These are phyloP conservation scores for Galeopsis tetrahit DNA, from an alignment of 257 asterid genomes.

Conservation along the genomic window DNA sequence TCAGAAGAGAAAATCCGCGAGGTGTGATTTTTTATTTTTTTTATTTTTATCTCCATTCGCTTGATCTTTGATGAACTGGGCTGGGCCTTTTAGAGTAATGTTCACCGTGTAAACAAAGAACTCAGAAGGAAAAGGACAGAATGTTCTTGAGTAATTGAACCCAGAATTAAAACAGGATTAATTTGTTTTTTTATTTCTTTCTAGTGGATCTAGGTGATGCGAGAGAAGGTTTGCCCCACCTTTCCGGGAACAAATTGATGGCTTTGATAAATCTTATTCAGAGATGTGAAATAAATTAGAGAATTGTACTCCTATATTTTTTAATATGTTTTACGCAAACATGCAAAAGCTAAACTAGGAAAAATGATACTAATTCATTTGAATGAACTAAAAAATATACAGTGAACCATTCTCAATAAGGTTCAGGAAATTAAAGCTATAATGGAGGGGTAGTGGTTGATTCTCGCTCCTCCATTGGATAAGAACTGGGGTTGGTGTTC, in stretches of 20 bases:
- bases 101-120: constrained; percentile 14
- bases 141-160: constrained; percentile 19
- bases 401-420: constrained; percentile 9
- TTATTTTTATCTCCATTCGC: not conserved
- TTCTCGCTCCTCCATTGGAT: constrained; percentile 12
- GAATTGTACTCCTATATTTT: not conserved
- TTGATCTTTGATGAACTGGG: not conserved
- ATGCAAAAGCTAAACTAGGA: not conserved
- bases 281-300: constrained; percentile 10
- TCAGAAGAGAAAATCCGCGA: constrained; percentile 64
- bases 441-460: constrained; percentile 10
- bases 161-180: constrained; percentile 14
- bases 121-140: constrained; percentile 15
- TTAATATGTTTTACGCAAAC: not conserved
- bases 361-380: not conserved
- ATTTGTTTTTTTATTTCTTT: not conserved
- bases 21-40: constrained; percentile 46
- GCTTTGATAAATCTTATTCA: constrained; percentile 15
- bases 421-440: not conserved
- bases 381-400: not conserved
- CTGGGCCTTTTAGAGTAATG: not conserved
- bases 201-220: not conserved
- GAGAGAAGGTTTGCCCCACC: not conserved
- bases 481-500: constrained; percentile 7
- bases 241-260: not conserved